phyloP scores from a whole-genome alignment of 495 filamentous ascomycete species.

The Aspergillus panamensis region DNA sequence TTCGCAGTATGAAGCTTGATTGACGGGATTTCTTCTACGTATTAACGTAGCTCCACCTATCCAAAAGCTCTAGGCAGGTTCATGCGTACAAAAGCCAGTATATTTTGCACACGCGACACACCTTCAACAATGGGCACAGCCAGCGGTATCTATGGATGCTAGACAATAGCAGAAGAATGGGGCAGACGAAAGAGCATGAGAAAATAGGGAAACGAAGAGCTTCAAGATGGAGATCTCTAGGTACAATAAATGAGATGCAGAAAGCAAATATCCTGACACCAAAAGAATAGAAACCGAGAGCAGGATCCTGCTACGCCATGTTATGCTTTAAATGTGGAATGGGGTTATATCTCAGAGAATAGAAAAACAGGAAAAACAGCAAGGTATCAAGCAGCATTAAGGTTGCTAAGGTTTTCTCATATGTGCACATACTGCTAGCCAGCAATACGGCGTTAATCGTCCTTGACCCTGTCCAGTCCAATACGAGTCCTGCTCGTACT shows the following conservation, averaged over 20 bases:
- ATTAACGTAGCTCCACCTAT: background rate
- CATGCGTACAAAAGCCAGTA: background rate
- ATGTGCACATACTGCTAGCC: background rate
- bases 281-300: conserved; percentile 7
- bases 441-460: conserved; percentile 25
- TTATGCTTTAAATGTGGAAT: conserved; percentile 21
- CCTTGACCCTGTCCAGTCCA: conserved; percentile 29
- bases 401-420: conserved; percentile 14
- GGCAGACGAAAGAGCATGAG: background rate
- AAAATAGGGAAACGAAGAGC: background rate
- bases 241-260: conserved; percentile 12
- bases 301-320: conserved; percentile 17
- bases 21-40: background rate
- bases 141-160: conserved; percentile 3
- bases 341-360: conserved; percentile 10
- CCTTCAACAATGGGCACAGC: conserved; percentile 12
- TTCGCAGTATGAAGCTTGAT: background rate
- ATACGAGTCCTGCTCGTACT: conserved; percentile 45
- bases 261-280: conserved; percentile 13
- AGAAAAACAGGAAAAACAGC: background rate
- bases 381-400: conserved; percentile 21
- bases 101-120: conserved; percentile 5
- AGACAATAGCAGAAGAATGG: background rate
- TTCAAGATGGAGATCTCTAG: conserved; percentile 3
- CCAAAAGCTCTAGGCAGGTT: background rate